Conservation (phyloP, 768 basidiomycete genomes). For the Termitomyces sp. region DNA sequence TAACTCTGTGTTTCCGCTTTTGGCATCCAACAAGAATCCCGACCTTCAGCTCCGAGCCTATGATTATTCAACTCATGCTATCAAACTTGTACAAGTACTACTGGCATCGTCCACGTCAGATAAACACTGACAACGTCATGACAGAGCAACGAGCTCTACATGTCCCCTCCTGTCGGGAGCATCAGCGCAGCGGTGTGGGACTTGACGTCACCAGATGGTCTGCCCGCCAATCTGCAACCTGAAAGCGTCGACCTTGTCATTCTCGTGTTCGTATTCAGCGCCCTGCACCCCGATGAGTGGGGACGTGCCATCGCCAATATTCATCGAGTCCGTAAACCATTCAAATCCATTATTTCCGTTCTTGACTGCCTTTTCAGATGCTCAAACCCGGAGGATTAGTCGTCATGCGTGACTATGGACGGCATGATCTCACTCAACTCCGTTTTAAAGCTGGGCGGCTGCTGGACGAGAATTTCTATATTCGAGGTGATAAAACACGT, state of each 20-base stretch:
- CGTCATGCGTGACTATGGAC: conserved; percentile 90
- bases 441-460: conserved; percentile 86
- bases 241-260: conserved; percentile 81
- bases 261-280: conserved; percentile 92
- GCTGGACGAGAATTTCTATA: conserved; percentile 91
- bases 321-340: conserved; percentile 44
- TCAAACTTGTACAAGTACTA: conserved; percentile 81
- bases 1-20: conserved; percentile 89
- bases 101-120: background rate
- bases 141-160: conserved; percentile 70
- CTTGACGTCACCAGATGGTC: conserved; percentile 53
- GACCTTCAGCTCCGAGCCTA: conserved; percentile 70
- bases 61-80: conserved; percentile 86
- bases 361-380: conserved; percentile 41
- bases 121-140: background rate
- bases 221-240: conserved; percentile 60
- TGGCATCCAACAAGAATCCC: conserved; percentile 80
- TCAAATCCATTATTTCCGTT: background rate
- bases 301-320: conserved; percentile 73
- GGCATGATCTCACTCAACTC: conserved; percentile 91
- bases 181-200: conserved; percentile 90
- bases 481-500: conserved; percentile 93
- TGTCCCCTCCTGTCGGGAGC: conserved; percentile 56
- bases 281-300: conserved; percentile 94
- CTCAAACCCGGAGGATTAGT: conserved; percentile 86